Base-by-base conservation (phyloP, 352 stramenopile species). In the Phytophthora aleatoria region DNA sequence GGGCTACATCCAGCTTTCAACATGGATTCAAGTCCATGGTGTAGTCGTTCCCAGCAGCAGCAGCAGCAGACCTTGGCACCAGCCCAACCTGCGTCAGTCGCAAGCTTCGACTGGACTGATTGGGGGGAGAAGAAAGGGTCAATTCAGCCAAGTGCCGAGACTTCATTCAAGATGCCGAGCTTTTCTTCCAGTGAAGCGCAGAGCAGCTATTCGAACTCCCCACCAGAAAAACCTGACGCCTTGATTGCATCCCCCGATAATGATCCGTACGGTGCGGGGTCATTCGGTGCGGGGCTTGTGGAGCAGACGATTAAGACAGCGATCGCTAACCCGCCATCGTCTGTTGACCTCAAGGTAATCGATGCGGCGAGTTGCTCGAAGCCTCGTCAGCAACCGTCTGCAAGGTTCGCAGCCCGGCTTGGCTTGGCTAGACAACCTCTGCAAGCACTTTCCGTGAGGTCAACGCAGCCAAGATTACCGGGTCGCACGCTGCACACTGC, bases 181-280 rank as follows among this genome's bases (percentile, higher is more conserved):
- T 13, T n/a, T 13, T 42, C 30, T 35, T 12, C 16, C n/a, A 63
- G 39, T 43, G 54, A 57, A 48, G 16, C 20, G 44, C 45, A 44
- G 6, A 51, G 16, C 12, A 61, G 6, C 31, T 50, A 39, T 36
- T 31, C 10, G 5, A 39, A 28, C 33, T 42, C n/a, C 6, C 15
- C 27, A 15, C 15, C 36, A 33, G n/a, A 16, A 33, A 26, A 3
- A 3, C 33, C 47, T 26, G 49, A 56, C 9, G 15, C 30, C 9
- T 50, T 92, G 42, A 65, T 89, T n/a, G 81, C 83, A 36, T 64
- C 60, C 2, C 77, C 75, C 0, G 76, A 90, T 38, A 71, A 68
- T 7, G 78, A 87, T 52, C 83, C 81, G 9, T 92, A 90, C 55
- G 81, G 79, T n/a, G 61, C 74, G 4, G 79, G 77, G 10, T 71